Evolutionary conservation across 768 basidiomycete genomes (phyloP), one percentile per base, ranked within the genome.

Genomic region (Cystobasidiopsis lactophilus): DNA sequence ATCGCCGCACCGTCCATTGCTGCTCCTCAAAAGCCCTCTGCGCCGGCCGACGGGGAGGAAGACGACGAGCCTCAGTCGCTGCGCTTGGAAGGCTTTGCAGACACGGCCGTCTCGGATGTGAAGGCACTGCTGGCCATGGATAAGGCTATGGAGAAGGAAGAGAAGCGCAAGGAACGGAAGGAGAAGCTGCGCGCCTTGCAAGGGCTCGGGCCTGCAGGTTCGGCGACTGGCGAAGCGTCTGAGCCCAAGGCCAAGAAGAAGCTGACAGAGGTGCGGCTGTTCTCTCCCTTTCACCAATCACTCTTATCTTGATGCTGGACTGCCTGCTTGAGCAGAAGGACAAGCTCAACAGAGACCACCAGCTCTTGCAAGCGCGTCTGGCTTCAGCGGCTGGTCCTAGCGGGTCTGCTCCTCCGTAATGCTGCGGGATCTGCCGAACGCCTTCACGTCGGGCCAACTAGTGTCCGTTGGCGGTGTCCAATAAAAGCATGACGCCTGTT

Each of bases 101-200:
- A 26, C 23, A 21, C 9, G 7, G 29, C 21, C 14, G 10, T 23
- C 4, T 7, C 7, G 7, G 45, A 47, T 47, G 26, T 47, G 5
- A 47, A 47, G 29, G 29, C 14, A 18, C 9, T 23, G 24, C 29
- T 47, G 45, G 45, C 23, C 14, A 26, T 26, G 14, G 45, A 47
- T 29, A n/a, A 27, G 30, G 45, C 45, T 47, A 26, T 26, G 14
- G 45, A 47, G n/a, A 47, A 47, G 45, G 45, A 23, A 29, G 45
- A 47, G 29, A 47, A 47, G 24, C 23, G 45, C 14, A 47, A 47
- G 29, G 45, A 47, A n/a, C 11, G 45, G 45, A 47, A 47, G 30
- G 45, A 23, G 45, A 47, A 47, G 33, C 7, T 35, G 33, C 33
- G 33, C 33, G 33, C 33, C 33, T 7, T 7, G 33, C 33, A 35